Evolutionary conservation across 2,329 filamentous ascomycete genomes (phyloP).

Genomic region (Diaporthe aspalathi): DNA sequence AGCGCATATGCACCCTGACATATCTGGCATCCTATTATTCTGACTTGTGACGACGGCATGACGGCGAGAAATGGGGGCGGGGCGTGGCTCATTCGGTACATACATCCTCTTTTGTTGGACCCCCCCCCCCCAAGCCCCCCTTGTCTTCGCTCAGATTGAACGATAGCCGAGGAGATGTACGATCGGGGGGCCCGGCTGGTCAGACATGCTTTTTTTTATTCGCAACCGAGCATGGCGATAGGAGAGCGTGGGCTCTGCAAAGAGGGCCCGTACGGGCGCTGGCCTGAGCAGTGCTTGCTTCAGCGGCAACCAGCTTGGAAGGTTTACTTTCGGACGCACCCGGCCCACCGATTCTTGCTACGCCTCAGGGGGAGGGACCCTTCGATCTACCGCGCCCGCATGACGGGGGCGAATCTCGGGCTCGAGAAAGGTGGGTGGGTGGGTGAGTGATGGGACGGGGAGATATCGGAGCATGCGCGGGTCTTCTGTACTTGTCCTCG

Average conservation of each 20-base stretch:
- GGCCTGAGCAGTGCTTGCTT: background rate
- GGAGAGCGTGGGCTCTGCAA: background rate
- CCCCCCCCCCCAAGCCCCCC: background rate
- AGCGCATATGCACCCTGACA: constrained; percentile 3
- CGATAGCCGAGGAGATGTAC: background rate
- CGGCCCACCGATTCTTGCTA: background rate
- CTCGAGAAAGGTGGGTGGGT: background rate
- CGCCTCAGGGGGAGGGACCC: background rate
- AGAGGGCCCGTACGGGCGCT: background rate
- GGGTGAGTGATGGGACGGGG: background rate
- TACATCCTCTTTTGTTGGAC: background rate
- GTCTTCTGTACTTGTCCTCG: background rate
- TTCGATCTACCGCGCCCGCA: constrained; percentile 11
- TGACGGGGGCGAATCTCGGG: constrained; percentile 20
- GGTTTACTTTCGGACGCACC: constrained; percentile 22
- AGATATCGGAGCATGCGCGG: constrained; percentile 1
- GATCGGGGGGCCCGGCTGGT: background rate
- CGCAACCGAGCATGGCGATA: background rate
- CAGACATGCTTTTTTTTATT: background rate
- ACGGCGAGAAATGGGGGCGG: background rate
- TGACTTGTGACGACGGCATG: background rate
- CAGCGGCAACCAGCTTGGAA: background rate
- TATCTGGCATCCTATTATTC: background rate
- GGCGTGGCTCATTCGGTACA: background rate
- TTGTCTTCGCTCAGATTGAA: background rate